Conservation (phyloP, 176 grass and related monocot species). For the Panicum miliaceum region DNA sequence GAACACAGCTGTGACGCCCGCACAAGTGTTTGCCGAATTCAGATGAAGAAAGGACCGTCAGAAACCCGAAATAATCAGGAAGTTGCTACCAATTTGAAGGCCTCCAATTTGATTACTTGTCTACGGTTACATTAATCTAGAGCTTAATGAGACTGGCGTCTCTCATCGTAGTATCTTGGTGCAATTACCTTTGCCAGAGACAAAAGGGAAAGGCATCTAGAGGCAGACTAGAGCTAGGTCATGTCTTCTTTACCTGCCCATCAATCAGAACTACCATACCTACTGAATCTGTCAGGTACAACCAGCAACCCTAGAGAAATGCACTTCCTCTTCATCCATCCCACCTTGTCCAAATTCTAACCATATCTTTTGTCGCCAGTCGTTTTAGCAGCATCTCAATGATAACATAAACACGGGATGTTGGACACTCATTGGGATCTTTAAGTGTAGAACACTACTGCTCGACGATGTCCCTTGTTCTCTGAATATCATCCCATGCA, state of each 20-base stretch:
- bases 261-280: conserved; percentile 40
- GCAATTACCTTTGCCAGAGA: conserved; percentile 25
- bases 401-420: conserved; percentile 25
- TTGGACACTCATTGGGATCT: neutral
- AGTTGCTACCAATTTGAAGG: neutral
- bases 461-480: neutral
- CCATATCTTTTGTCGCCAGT: conserved; percentile 7
- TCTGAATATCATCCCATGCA: conserved; percentile 8
- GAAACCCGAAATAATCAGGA: conserved; percentile 13
- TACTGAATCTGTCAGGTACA: conserved; percentile 30
- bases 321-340: neutral
- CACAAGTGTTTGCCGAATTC: neutral
- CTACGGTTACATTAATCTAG: conserved; percentile 25
- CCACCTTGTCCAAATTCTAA: neutral
- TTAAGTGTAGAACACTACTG: neutral
- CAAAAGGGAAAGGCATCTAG: conserved; percentile 23
- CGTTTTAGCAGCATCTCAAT: neutral
- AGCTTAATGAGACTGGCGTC: neutral
- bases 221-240: neutral
- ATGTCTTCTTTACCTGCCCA: conserved; percentile 34
- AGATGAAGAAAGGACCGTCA: conserved; percentile 8
- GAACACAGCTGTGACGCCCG: neutral
- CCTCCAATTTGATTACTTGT: neutral
- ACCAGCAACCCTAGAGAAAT: neutral
- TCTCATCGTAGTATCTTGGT: neutral